Conservation (phyloP, 164 flowering plant genomes). For the Malania oleifera region DNA sequence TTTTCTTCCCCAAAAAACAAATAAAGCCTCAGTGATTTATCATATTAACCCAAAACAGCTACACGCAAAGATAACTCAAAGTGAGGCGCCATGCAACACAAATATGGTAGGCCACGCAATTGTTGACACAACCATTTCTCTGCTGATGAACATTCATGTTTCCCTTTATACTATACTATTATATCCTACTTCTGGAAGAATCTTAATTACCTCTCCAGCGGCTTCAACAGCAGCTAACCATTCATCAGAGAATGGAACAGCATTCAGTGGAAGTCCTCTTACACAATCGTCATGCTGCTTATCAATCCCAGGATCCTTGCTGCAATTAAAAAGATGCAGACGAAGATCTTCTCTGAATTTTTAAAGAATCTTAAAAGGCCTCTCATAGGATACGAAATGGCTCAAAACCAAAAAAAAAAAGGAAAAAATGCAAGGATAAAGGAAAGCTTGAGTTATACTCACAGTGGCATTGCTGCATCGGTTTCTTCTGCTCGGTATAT, state of each 20-base stretch:
- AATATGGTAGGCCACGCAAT: too few relatives aligned
- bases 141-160: too few relatives aligned
- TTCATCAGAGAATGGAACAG: slow-evolving; percentile 90
- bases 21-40: too few relatives aligned
- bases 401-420: background rate
- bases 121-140: too few relatives aligned
- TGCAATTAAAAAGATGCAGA: slow-evolving; percentile 23
- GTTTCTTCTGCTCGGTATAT: slow-evolving; percentile 7
- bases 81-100: too few relatives aligned
- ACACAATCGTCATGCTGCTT: slow-evolving; percentile 20
- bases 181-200: too few relatives aligned
- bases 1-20: too few relatives aligned
- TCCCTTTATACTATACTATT: too few relatives aligned
- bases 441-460: slow-evolving; percentile 9
- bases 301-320: slow-evolving; percentile 28
- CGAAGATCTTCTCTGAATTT: background rate
- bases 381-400: background rate
- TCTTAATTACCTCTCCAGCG: slow-evolving; percentile 82
- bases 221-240: slow-evolving; percentile 94
- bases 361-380: background rate
- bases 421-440: background rate
- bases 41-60: too few relatives aligned
- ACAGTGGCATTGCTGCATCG: slow-evolving; percentile 19
- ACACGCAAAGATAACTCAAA: too few relatives aligned
- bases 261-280: slow-evolving; percentile 42